These are phyloP conservation scores for Argentina anserina DNA, from an alignment of 306 rosid species.

Conservation along the genomic window DNA sequence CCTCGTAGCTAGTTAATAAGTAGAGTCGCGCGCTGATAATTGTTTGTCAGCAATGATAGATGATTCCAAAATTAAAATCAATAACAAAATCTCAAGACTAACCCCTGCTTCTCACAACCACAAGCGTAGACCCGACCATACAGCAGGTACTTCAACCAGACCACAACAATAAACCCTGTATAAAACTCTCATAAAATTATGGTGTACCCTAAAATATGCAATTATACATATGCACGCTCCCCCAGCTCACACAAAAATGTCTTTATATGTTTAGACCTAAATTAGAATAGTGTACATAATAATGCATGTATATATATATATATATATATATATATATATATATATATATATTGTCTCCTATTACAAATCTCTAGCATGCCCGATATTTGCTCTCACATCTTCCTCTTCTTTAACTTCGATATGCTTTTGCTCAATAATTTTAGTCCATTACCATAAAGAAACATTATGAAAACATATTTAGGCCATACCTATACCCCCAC, in stretches of 20 bases:
- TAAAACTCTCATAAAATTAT: neutral
- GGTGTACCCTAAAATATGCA: neutral
- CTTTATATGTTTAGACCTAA: neutral
- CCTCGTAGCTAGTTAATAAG: too few relatives aligned
- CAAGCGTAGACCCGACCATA: neutral
- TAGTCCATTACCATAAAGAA: slow-evolving; percentile 10
- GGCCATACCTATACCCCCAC: neutral
- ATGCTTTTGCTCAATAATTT: slow-evolving; percentile 14
- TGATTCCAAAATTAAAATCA: slow-evolving; percentile 9
- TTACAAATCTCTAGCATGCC: neutral
- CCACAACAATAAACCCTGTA: neutral
- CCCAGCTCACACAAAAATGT: slow-evolving; percentile 5
- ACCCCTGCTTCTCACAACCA: neutral
- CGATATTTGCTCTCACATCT: neutral
- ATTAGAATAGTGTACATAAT: neutral
- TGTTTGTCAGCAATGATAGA: slow-evolving; percentile 5
- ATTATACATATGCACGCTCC: neutral
- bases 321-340: slow-evolving; percentile 1
- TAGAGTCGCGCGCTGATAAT: too few relatives aligned
- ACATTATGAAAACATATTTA: neutral
- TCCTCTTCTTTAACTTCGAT: neutral
- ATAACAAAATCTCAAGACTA: neutral
- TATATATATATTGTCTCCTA: neutral
- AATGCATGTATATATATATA: neutral
- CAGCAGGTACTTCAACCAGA: too few relatives aligned